These are phyloP conservation scores for Tilletia indica DNA, from an alignment of 1,284 basidiomycete species.

Conservation along the genomic window DNA sequence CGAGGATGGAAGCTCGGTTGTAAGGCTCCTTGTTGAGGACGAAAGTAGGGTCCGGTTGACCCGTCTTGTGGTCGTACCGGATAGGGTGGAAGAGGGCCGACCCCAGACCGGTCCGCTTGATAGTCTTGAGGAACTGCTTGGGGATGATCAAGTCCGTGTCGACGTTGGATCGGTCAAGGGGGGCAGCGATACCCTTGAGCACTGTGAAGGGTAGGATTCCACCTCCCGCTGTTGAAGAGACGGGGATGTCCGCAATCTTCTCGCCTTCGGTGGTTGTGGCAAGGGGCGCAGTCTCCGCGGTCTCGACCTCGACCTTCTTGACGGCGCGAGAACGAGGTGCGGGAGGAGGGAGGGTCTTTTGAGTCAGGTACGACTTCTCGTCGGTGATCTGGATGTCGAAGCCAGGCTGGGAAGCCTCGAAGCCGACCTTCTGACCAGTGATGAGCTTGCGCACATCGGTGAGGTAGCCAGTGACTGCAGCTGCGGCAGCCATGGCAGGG, in stretches of 20 bases:
- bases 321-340: constrained; percentile 21
- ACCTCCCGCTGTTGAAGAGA: constrained; percentile 25
- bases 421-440: constrained; percentile 32
- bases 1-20: constrained; percentile 44
- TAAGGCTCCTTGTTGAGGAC: constrained; percentile 50
- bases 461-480: constrained; percentile 52
- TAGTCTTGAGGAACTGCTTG: constrained; percentile 55
- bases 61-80: constrained; percentile 50
- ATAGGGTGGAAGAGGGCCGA: constrained; percentile 50
- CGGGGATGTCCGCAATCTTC: constrained; percentile 1
- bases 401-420: constrained; percentile 35
- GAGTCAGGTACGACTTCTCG: constrained; percentile 43
- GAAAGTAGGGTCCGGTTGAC: constrained; percentile 41
- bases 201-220: constrained; percentile 49
- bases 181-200: constrained; percentile 51
- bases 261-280: constrained; percentile 5
- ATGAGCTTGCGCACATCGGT: constrained; percentile 53
- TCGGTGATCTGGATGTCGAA: constrained; percentile 46
- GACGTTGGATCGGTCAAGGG: constrained; percentile 50
- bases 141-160: constrained; percentile 55
- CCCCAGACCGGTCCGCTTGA: constrained; percentile 53
- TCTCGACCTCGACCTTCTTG: neutral
- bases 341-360: constrained; percentile 30
- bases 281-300: constrained; percentile 26
- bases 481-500: constrained; percentile 54